phyloP scores from a whole-genome alignment of 768 basidiomycete genomes.

The Amanita pallidorosea region DNA sequence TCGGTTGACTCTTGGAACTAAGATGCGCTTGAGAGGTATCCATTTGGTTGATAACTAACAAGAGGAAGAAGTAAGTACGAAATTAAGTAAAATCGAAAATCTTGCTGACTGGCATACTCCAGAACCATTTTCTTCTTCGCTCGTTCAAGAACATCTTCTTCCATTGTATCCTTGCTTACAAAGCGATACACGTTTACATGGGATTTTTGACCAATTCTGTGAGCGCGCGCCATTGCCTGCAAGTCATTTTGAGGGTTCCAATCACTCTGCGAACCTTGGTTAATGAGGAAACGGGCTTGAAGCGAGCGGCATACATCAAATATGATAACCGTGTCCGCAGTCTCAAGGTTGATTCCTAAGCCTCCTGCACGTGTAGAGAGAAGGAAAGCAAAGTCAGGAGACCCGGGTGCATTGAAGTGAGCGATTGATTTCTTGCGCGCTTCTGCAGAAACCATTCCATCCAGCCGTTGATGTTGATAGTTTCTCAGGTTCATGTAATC shows the following conservation, averaged over 20 bases:
- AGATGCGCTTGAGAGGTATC: conserved; percentile 97
- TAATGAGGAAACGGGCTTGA: background rate
- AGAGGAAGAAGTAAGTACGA: conserved; percentile 7
- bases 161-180: conserved; percentile 98
- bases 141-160: conserved; percentile 95
- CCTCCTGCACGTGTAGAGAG: conserved; percentile 96
- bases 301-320: conserved; percentile 59
- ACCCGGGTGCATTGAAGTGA: conserved; percentile 90
- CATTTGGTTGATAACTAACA: conserved; percentile 96
- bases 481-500: conserved; percentile 91
- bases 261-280: conserved; percentile 58
- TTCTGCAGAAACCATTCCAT: conserved; percentile 93
- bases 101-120: conserved; percentile 87
- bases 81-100: background rate
- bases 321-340: conserved; percentile 97
- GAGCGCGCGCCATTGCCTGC: conserved; percentile 98
- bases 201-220: conserved; percentile 97
- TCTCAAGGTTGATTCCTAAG: conserved; percentile 97
- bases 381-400: conserved; percentile 93
- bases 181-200: conserved; percentile 98
- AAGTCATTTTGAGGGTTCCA: conserved; percentile 99
- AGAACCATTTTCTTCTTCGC: conserved; percentile 99
- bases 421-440: conserved; percentile 91
- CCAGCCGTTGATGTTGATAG: conserved; percentile 88
- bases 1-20: conserved; percentile 62